Conservation (phyloP, 169 alveolate genomes). For the Cryptosporidium bovis region DNA sequence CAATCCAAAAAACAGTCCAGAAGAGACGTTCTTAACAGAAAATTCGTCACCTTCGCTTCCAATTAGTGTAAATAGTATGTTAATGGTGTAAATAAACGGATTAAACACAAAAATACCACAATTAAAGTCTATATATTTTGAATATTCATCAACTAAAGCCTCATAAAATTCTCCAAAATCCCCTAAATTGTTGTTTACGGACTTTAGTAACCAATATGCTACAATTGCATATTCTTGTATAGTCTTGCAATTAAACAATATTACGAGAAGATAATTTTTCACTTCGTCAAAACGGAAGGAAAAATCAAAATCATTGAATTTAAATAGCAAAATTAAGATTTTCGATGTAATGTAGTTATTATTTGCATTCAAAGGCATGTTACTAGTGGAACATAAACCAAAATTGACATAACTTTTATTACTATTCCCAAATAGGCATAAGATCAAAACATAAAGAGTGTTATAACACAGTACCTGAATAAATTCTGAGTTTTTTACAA, state of each 20-base stretch:
- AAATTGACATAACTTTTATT: no score
- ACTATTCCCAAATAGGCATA: background rate
- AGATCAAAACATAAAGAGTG: background rate
- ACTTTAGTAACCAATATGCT: constrained; percentile 22
- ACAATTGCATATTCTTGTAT: constrained; percentile 25
- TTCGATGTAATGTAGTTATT: background rate
- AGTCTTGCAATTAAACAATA: constrained; percentile 10
- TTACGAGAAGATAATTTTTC: background rate
- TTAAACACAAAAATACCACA: background rate
- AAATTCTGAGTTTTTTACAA: constrained; percentile 25
- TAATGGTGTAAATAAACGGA: constrained; percentile 33
- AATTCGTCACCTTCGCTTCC: background rate
- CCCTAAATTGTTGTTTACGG: background rate
- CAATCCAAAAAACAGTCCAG: background rate
- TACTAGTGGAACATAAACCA: no score
- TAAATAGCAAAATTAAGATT: background rate
- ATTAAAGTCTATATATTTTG: background rate
- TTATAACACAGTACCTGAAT: constrained; percentile 14
- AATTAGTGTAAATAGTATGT: constrained; percentile 12
- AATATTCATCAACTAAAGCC: background rate
- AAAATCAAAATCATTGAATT: background rate
- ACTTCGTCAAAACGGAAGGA: background rate
- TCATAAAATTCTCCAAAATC: constrained; percentile 8
- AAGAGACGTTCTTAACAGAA: background rate
- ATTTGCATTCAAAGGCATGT: background rate